A percentile compares a stretch with the other conserved stretches of the same genome.
phyloP scores from a whole-genome alignment of 208 protist species.

The Tritrichomonas musculus region DNA sequence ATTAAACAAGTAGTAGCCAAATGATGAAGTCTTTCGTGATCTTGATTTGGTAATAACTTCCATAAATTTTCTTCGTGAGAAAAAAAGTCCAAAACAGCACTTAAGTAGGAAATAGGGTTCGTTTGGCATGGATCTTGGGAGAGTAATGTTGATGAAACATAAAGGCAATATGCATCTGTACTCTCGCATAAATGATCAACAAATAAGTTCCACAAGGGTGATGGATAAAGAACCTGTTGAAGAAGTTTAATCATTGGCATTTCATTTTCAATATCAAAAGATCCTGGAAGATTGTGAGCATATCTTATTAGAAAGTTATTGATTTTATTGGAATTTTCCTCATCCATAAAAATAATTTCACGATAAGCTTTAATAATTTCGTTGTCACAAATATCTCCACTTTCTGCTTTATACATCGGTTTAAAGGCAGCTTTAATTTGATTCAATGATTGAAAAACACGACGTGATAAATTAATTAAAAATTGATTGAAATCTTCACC shows the following conservation, averaged over 20 bases:
- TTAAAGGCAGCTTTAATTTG: neutral
- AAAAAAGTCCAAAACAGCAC: neutral
- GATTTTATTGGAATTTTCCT: neutral
- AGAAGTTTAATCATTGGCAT: neutral
- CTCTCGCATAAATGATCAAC: neutral
- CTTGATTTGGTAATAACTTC: neutral
- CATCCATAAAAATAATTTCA: neutral
- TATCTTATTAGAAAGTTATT: neutral
- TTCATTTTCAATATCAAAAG: neutral
- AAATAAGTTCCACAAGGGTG: neutral
- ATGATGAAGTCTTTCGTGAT: neutral
- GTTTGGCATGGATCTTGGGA: neutral
- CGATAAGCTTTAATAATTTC: neutral
- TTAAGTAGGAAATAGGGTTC: neutral
- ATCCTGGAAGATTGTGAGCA: neutral
- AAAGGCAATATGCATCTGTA: neutral
- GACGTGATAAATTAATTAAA: neutral
- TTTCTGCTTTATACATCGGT: neutral
- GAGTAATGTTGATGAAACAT: neutral
- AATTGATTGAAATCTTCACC: neutral
- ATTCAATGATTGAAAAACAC: neutral
- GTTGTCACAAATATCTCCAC: neutral
- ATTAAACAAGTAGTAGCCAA: neutral
- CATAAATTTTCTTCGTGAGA: neutral
- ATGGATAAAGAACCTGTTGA: neutral